Base-by-base conservation (phyloP, 2,329 filamentous ascomycete genomes). In the Ophiostoma himal-ulmi region DNA sequence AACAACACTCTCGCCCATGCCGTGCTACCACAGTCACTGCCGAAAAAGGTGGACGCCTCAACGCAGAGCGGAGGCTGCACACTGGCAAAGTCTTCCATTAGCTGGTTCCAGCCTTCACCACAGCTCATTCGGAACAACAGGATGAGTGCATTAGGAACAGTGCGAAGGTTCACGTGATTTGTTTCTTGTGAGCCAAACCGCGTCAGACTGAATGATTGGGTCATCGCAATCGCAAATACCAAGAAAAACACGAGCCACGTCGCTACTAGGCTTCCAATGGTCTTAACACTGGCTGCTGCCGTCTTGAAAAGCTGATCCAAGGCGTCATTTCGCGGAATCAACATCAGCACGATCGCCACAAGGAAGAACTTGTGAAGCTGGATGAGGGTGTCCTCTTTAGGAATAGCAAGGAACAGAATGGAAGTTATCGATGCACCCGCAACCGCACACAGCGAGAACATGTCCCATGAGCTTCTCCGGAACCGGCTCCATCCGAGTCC, bases 291-390 rank as follows among this genome's bases (percentile, higher is more conserved):
- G 69, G 94, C 95, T 13, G 95, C 95, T 0, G 94, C 96, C 1
- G 96, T 99, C 80, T 99, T 99, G 87, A 99, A 99, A 0, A 99
- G 87, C 78, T 99, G 95, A 78, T 99, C 96, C 30, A 99, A 86
- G 68, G 96, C 94, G 76, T 99, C 96, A 78, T 99, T 99, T 68
- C 96, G 88, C 0, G 95, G 95, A 72, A 99, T 99, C 44, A 99
- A 86, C 68, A 99, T 83, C 10, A 98, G 84, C 2, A 95, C 89
- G 70, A 98, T 91, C 10, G 92, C 90, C 26, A 98, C 95, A 41
- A 99, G 85, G 78, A 96, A 97, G 72, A 96, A 87, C 80, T 99
- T 99, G 83, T 98, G 93, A 41, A 97, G 81, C 80, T 94, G 91
- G 44, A 89, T 84, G 75, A 94, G 93, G 1, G 85, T 83, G 69